Evolutionary conservation across 208 protist genomes (phyloP), one percentile per base, ranked within the genome.

Genomic region (Crithidia fasciculata): DNA sequence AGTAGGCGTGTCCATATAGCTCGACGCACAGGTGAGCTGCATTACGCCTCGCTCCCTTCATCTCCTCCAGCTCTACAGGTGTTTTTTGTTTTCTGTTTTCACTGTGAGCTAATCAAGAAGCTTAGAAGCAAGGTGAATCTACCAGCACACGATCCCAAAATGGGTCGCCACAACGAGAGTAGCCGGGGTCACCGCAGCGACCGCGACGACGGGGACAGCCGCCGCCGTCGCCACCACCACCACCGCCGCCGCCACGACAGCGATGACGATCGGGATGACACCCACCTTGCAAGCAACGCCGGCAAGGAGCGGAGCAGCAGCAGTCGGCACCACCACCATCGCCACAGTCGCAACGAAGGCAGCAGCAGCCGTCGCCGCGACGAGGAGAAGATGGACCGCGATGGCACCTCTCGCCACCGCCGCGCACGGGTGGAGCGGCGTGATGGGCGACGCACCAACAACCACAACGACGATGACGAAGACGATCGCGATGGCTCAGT

Each of bases 101-200:
- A 28, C 28, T 28, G 28, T 28, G 28, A 28, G 28, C 28, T 28
- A 28, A 28, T 18, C 10, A 37, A n/a, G 18, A 58, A 37, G 15
- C 28, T 58, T 9, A 37, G 54, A 37, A 58, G 54, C 18, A 58
- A 58, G 16, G 54, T 10, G 16, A 58, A 18, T 67, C 28, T 28
- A 28, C 28, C 28, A 28, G 28, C 28, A 28, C 28, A 28, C 28
- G 28, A 28, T 28, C 28, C 28, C 2, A 8, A 18, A 16, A 77
- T 77, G 72, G 58, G 72, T 18, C 53, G 43, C 13, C 59, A 49
- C 40, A 70, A 45, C 52, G 74, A 80, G 28, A 70, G 68, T 49
- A 43, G 68, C 15, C n/a, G 44, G 3, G 58, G 55, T 49, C 58
- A 61, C 19, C 10, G 57, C 18, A n/a, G 18, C 57, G 57, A 61